phyloP scores from a whole-genome alignment of 2,329 filamentous ascomycete genomes.

The Ambrosiella cleistominuta region DNA sequence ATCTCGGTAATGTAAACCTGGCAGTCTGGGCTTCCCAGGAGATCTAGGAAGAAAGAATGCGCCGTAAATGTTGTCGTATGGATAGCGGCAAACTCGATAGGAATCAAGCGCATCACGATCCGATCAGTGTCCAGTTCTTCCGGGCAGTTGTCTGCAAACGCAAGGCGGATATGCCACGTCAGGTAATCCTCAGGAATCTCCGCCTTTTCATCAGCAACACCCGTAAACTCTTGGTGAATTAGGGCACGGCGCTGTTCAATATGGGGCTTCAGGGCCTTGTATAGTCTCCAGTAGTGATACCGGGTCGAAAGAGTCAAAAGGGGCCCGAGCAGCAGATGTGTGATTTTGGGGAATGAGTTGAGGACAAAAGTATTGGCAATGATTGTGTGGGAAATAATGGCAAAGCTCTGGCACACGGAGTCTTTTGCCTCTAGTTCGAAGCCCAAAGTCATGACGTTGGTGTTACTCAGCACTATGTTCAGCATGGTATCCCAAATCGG shows the following conservation, averaged over 20 bases:
- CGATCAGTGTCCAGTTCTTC: constrained; percentile 29
- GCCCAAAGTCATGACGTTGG: constrained; percentile 28
- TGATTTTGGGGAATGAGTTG: constrained; percentile 27
- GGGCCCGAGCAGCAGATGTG: constrained; percentile 32
- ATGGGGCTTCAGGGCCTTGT: constrained; percentile 27
- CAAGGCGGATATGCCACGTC: constrained; percentile 38
- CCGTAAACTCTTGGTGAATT: neutral
- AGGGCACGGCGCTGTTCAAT: constrained; percentile 28
- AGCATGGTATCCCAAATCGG: constrained; percentile 27
- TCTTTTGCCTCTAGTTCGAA: constrained; percentile 17
- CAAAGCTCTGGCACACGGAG: constrained; percentile 21
- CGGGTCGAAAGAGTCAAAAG: constrained; percentile 28
- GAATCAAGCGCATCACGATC: constrained; percentile 34
- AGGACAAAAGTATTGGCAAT: constrained; percentile 28
- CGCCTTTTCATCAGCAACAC: neutral
- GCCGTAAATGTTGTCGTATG: constrained; percentile 39
- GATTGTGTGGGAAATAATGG: constrained; percentile 32
- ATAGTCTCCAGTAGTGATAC: constrained; percentile 28
- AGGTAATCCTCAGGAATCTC: constrained; percentile 36
- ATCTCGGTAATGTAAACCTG: constrained; percentile 23
- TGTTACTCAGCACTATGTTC: constrained; percentile 25
- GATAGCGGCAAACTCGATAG: constrained; percentile 40
- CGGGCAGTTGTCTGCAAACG: constrained; percentile 25
- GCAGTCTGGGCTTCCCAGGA: constrained; percentile 24
- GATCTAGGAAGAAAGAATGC: constrained; percentile 29